phyloP scores from a whole-genome alignment of 2,329 filamentous ascomycete species.

The Exophiala calicioides region DNA sequence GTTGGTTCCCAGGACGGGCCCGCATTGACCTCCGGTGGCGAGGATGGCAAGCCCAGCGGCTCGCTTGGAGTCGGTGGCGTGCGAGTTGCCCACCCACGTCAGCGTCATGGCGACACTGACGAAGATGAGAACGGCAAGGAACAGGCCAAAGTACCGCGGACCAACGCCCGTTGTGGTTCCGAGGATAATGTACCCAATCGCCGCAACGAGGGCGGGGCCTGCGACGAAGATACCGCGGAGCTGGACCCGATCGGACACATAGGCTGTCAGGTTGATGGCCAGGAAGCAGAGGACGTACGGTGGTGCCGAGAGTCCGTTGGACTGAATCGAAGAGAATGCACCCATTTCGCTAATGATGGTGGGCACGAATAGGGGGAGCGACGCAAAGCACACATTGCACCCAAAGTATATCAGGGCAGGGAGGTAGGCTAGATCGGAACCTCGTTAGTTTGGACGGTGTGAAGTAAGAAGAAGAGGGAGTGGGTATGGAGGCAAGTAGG shows the following conservation, averaged over 20 bases:
- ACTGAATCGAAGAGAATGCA: slow-evolving; percentile 60
- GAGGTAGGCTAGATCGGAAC: slow-evolving; percentile 22
- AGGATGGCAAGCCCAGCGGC: slow-evolving; percentile 55
- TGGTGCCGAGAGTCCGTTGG: slow-evolving; percentile 71
- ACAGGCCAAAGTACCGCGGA: slow-evolving; percentile 55
- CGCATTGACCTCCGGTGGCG: slow-evolving; percentile 80
- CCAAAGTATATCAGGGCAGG: slow-evolving; percentile 62
- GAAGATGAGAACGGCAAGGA: slow-evolving; percentile 64
- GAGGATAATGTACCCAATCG: slow-evolving; percentile 65
- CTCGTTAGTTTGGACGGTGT: background rate
- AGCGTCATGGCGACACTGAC: slow-evolving; percentile 69
- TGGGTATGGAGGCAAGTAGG: background rate
- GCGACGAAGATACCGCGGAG: slow-evolving; percentile 65
- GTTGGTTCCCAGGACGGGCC: slow-evolving; percentile 70
- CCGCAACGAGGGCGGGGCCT: slow-evolving; percentile 57
- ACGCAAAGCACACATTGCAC: slow-evolving; percentile 66
- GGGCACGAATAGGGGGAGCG: slow-evolving; percentile 65
- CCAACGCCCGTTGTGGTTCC: slow-evolving; percentile 56
- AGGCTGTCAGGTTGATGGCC: slow-evolving; percentile 62
- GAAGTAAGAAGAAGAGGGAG: background rate
- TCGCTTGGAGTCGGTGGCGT: slow-evolving; percentile 27
- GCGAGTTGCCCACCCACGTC: slow-evolving; percentile 61
- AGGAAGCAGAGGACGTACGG: slow-evolving; percentile 71
- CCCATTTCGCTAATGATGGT: slow-evolving; percentile 68
- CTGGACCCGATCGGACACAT: slow-evolving; percentile 63